Evolutionary conservation across 345 rosid genomes (phyloP).

Genomic region (Populus euphratica): DNA sequence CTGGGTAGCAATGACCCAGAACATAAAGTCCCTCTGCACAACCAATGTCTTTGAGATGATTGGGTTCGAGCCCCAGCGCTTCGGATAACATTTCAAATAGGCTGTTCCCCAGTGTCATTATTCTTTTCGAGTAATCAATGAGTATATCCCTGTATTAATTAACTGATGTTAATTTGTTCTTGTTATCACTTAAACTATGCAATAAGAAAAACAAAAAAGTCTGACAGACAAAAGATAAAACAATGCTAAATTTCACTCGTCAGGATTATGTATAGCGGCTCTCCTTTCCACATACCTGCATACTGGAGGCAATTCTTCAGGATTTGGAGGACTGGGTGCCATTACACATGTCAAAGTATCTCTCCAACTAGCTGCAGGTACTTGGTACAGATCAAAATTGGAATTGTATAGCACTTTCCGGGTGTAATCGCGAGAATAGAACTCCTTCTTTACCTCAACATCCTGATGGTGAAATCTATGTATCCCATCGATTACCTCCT

Average conservation of each 20-base stretch:
- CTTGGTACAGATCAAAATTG: constrained; percentile 12
- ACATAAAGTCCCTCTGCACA: constrained; percentile 16
- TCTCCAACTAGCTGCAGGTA: constrained; percentile 12
- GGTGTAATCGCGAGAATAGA: not conserved
- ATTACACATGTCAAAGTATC: constrained; percentile 1
- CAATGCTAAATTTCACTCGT: not conserved
- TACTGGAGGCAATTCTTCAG: not conserved
- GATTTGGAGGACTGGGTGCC: constrained; percentile 13
- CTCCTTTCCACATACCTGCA: constrained; percentile 4
- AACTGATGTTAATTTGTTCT: not conserved
- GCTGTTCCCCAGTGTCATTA: not conserved
- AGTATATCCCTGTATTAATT: not conserved
- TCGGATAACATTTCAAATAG: constrained; percentile 13
- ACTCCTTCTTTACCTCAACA: not conserved
- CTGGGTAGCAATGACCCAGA: constrained; percentile 21
- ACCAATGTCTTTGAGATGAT: constrained; percentile 9
- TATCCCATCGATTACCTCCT: constrained; percentile 8
- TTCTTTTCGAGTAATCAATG: not conserved
- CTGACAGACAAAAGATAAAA: not conserved
- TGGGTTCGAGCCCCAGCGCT: constrained; percentile 5
- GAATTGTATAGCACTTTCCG: not conserved
- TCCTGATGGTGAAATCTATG: constrained; percentile 7
- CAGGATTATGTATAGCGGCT: not conserved
- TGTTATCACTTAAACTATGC: not conserved
- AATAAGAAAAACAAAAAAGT: too few species aligned